Base-by-base conservation (phyloP, 2,329 filamentous ascomycete genomes). In the Dothistroma pini region DNA sequence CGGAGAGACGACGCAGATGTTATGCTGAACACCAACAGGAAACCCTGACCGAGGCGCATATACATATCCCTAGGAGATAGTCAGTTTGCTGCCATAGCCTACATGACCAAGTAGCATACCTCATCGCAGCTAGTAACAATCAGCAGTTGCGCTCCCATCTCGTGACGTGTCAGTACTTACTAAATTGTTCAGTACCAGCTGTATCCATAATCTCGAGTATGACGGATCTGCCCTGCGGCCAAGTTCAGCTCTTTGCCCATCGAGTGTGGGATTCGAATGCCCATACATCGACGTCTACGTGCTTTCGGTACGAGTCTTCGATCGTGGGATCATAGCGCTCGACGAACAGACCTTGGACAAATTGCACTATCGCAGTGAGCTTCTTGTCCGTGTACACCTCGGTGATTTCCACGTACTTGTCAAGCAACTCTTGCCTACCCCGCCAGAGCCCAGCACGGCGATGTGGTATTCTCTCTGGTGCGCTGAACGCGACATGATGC, bases 281-380 rank as follows among this genome's bases (percentile, higher is more conserved):
- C 84, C 90, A 82, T 79, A 95, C 91, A 82, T 96, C 91, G 64
- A 96, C 90, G 69, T 92, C 81, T 59, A 86, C 80, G 49, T 81
- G 79, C 70, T 86, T 86, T 49, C 83, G 77, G 68, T 86, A 86
- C 12, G 83, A 85, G 69, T 86, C 83, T 70, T 86, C 83, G 66
- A 86, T 86, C 9, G 83, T 86, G 1, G 83, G 83, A 72, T 86
- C 83, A 72, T 86, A 86, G 66, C 81, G 83, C 76, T 96, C 91
- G 74, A 96, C 93, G 90, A 91, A 96, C 70, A 96, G 89, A 78
- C 95, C 93, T 76, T 95, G 91, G 56, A 96, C 91, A 72, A 96
- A 96, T 81, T 96, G 91, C 71, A 92, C 91, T 91, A 71, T 63
- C 53, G 54, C 50, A 50, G 55, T 50, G 56, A 56, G 25, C 52